phyloP scores from a whole-genome alignment of 345 rosid species.

The Ailanthus altissimus region DNA sequence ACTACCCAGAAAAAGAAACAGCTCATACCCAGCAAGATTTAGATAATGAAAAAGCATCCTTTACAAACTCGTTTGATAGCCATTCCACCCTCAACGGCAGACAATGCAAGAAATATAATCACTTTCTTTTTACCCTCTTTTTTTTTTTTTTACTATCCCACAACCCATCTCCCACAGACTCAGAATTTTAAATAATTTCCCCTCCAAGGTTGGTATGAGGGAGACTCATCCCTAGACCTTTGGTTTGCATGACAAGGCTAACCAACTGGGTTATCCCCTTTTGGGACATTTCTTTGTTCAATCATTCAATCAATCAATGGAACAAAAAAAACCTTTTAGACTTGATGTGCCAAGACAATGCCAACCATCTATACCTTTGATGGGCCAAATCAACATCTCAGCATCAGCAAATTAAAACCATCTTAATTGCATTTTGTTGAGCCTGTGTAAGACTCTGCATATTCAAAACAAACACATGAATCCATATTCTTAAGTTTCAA shows the following conservation, averaged over 20 bases:
- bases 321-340: background rate
- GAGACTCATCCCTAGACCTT: too few relatives aligned
- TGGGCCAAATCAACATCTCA: conserved; percentile 23
- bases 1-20: background rate
- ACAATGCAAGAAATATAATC: background rate
- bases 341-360: background rate
- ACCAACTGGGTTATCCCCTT: too few relatives aligned
- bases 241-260: too few relatives aligned
- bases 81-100: background rate
- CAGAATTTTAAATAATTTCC: too few relatives aligned
- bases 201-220: too few relatives aligned
- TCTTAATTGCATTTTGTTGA: conserved; percentile 54
- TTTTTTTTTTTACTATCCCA: too few relatives aligned
- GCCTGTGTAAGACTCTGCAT: conserved; percentile 55
- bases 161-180: too few relatives aligned
- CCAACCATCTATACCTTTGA: background rate
- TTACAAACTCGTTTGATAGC: background rate
- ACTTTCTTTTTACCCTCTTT: background rate
- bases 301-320: background rate
- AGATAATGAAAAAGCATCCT: background rate
- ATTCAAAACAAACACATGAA: conserved; percentile 16
- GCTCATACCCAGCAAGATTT: background rate
- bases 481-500: background rate
- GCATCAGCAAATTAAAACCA: conserved; percentile 37
- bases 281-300: background rate